Evolutionary conservation across 805 yeast species (phyloP), one percentile per base, ranked within the genome.

Genomic region (Wickerhamiella cacticola): DNA sequence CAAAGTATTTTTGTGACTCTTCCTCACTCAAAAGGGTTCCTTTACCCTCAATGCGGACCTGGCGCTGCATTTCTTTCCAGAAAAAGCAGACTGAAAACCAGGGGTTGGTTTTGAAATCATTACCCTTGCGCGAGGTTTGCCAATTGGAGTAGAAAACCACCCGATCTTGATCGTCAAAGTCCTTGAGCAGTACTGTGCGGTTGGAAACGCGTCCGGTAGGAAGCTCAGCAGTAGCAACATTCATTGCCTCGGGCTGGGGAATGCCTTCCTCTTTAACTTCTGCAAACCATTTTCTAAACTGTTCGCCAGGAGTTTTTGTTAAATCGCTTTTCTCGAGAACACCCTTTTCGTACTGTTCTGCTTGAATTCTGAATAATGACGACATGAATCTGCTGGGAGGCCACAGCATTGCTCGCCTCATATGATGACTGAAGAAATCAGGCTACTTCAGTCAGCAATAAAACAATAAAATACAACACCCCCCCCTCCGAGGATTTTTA

Each of bases 181-280:
- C 97, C 60, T 92, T 92, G 65, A 92, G 76, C 47, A 92, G 71
- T 2, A 92, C 89, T 8, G 82, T 74, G 48, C 98, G 71, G 5
- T 88, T 78, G 0, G 94, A 80, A 1, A 92, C 85, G 51, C 94
- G 69, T n/a, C 98, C 98, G 2, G 82, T 73, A 7, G 96, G 96
- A 52, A 88, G 68, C 50, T 76, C 71, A 0, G 95, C 94, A 2
- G 98, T 88, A 7, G 96, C 76, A n/a, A 92, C 76, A 15, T 80
- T 83, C n/a, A 77, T 70, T 1, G 88, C 74, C 62, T 92, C 98
- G 1, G 96, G 94, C 41, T 86, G 67, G 18, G 70, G 68, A 55
- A 82, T 80, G 36, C 64, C 56, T 29, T 70, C 68, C 3, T 68
- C 68, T 45, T 70, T 68, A 16, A 95, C 95, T 35, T 82, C 85